Evolutionary conservation across 441 rosid genomes (phyloP), one percentile per base, ranked within the genome.

Genomic region (Eruca vesicaria): DNA sequence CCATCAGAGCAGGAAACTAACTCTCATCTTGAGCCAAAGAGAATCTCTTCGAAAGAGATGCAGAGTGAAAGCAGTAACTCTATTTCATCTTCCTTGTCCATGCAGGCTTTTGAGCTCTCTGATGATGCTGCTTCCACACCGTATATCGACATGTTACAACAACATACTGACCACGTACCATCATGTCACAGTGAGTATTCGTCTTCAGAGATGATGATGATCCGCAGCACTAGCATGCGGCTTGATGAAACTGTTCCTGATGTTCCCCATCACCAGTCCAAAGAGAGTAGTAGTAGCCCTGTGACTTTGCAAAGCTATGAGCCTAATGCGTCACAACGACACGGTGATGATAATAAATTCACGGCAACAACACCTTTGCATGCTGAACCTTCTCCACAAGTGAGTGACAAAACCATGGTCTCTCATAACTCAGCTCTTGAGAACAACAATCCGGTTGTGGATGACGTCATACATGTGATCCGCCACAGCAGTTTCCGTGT

Each of bases 401-500:
- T 69, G 66, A 72, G 59, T 48, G 92, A 90, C 33, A 84, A 78
- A 35, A 87, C 72, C 57, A 26, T 62, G 10, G 55, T 71, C 58
- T 74, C 84, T 71, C 86, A 75, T 68, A 84, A 68, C 70, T 66
- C 84, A 73, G 36, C 78, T 18, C 45, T 41, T 41, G 92, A 86
- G 69, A 84, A 83, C 72, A 76, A 84, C 16, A 73, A 74, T 38
- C 71, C 86, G 20, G 93, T 81, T 38, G 91, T 88, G 65, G 96
- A 90, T 58, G 96, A 92, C 63, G 83, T 90, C 80, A 90, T 94
- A 81, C 95, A 94, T 81, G 97, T 90, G 19, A 87, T 89, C 68
- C 82, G 90, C 58, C 98, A 88, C 83, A 85, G 96, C 77, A 94
- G 96, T 78, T 92, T 84, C 82, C 90, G 90, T 33, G 94, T 90